Evolutionary conservation across 768 basidiomycete genomes (phyloP), one percentile per base, ranked within the genome.

Genomic region (Dacryopinax spathularia): DNA sequence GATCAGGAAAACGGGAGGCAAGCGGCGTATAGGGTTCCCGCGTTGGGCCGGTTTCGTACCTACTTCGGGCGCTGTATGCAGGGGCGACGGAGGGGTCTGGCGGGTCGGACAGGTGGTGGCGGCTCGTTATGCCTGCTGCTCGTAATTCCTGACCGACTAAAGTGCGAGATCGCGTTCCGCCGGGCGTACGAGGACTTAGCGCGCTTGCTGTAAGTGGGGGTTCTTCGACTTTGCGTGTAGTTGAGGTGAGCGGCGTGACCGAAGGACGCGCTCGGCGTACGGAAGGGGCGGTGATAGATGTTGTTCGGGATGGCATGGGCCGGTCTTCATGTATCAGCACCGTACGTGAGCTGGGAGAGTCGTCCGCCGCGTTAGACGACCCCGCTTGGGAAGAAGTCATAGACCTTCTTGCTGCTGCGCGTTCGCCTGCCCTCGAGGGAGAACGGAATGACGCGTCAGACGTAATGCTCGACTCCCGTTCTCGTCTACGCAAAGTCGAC

Each of bases 361-460:
- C 48, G 48, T 56, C 48, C 20, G 25, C 10, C 5, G 18, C 48
- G 3, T 5, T 56, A 3, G 48, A 56, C 2, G 48, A 56, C 15
- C 25, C 29, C 48, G 48, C 5, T 25, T 27, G 25, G n/a, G n/a
- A n/a, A 13, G 48, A 56, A 4, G 25, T 31, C 48, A 56, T 56
- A 18, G 48, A 56, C 48, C 48, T 25, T 18, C 48, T 56, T 29
- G 48, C 48, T 2, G 48, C 48, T 29, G 48, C 48, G 31, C 48
- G 48, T 9, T 56, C 48, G 4, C 13, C 48, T 25, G 48, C 29
- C 25, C 48, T 3, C 13, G 48, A 56, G 20, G 48, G 48, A 5
- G 48, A 56, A 29, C 48, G 48, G 48, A 56, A 56, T 20, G 48
- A 56, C 25, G 48, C 48, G 48, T 56, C 48, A 4, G 48, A 56